Percentiles rank a stretch among this genome's conserved stretches.
These are phyloP conservation scores for Trichoderma sp. DNA, from an alignment of 2,329 filamentous ascomycete genomes.

Conservation along the genomic window DNA sequence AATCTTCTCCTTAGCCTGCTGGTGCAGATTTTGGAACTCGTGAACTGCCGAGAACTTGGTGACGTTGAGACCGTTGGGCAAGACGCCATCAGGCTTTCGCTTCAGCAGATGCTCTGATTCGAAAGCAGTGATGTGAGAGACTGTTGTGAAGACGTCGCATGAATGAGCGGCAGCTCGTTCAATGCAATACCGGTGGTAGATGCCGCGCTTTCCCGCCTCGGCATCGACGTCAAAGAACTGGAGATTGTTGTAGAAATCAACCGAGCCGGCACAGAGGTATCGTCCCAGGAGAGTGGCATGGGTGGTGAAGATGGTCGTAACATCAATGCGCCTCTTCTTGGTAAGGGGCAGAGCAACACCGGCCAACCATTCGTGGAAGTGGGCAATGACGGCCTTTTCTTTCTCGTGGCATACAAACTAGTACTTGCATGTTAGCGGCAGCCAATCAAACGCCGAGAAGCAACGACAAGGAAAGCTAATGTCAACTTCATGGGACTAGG, in stretches of 20 bases:
- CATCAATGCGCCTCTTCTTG: conserved; percentile 91
- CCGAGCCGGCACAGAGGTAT: conserved; percentile 94
- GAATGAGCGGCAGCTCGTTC: conserved; percentile 90
- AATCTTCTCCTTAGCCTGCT: conserved; percentile 95
- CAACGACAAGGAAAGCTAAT: not conserved
- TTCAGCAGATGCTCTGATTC: conserved; percentile 97
- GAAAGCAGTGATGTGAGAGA: conserved; percentile 97
- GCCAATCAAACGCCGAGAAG: not conserved
- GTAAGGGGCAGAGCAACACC: conserved; percentile 88
- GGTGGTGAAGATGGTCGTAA: conserved; percentile 98
- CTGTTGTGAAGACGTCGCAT: conserved; percentile 95
- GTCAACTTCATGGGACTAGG: not conserved
- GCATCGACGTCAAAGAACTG: conserved; percentile 95
- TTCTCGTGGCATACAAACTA: conserved; percentile 94
- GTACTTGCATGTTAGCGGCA: conserved; percentile 23
- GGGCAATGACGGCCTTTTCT: conserved; percentile 87
- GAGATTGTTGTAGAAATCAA: conserved; percentile 99
- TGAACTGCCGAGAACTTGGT: conserved; percentile 96
- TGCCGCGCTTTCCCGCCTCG: conserved; percentile 95
- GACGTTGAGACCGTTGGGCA: conserved; percentile 96
- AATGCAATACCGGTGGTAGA: conserved; percentile 98
- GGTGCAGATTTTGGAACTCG: conserved; percentile 98
- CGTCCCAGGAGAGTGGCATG: conserved; percentile 93
- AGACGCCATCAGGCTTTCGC: conserved; percentile 92
- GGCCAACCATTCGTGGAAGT: conserved; percentile 98